These are phyloP conservation scores for Mucor ambiguus DNA, from an alignment of 371 early-diverging fungal species.

Conservation along the genomic window DNA sequence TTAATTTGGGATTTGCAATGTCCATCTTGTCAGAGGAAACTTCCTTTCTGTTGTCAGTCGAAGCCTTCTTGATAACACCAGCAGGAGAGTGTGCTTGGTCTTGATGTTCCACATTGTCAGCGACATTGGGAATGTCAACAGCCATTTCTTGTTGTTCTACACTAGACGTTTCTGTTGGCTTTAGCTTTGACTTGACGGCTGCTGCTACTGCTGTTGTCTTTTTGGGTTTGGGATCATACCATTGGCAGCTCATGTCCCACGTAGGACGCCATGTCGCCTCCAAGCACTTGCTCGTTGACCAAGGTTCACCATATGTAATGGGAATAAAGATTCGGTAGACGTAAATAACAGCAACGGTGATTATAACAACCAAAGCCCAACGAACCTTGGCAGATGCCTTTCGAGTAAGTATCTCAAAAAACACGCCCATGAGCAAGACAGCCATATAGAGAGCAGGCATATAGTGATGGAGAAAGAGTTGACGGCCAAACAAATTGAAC, in stretches of 20 bases:
- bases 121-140: neutral
- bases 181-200: neutral
- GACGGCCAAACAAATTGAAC: slow-evolving; percentile 94
- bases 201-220: neutral
- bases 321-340: slow-evolving; percentile 73
- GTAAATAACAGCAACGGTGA: slow-evolving; percentile 42
- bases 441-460: slow-evolving; percentile 90
- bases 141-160: neutral
- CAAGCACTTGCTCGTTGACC: slow-evolving; percentile 10
- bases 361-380: slow-evolving; percentile 30
- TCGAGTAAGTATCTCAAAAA: slow-evolving; percentile 72
- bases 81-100: neutral
- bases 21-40: neutral
- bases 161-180: neutral
- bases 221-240: slow-evolving; percentile 3
- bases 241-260: slow-evolving; percentile 19
- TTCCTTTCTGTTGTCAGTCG: neutral
- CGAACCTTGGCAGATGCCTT: slow-evolving; percentile 41
- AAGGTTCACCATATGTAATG: slow-evolving; percentile 72
- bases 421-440: slow-evolving; percentile 69
- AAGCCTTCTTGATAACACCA: neutral
- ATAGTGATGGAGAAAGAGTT: slow-evolving; percentile 98
- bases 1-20: neutral
- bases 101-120: neutral
- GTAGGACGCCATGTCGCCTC: slow-evolving; percentile 16